Base-by-base conservation (phyloP, 441 rosid species). In the Pelargonium citronellum region DNA sequence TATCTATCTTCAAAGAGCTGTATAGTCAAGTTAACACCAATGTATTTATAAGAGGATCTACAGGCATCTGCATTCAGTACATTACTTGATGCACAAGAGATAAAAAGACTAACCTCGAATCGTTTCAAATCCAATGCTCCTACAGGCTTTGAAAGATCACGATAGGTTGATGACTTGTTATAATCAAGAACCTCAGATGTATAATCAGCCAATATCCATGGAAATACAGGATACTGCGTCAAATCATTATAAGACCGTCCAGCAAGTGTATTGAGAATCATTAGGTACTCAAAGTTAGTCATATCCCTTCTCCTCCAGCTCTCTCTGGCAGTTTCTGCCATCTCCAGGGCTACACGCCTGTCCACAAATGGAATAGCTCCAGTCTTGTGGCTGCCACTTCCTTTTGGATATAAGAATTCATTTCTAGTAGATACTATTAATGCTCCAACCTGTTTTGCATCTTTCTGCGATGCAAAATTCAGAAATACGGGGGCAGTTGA, bases 161-260 rank as follows among this genome's bases (percentile, higher is more conserved):
- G 87, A 77, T 89, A 95, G 75, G 98, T 89, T 69, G 94, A 85
- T 58, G 98, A 89, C 89, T 88, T 95, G 82, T 89, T 89, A 83
- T 92, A 92, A 84, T 95, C 99, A 78, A 92, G 96, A 79, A 79
- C 75, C 77, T 92, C 96, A 0, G 99, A 95, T 13, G 94, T 86
- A 81, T 92, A 88, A 83, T 95, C 98, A 77, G 97, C 97, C 82
- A 95, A 76, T 76, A 92, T 85, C 98, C 99, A 95, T 64, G 99
- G 99, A 78, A 91, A 95, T 75, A 95, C 89, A 67, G 98, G 99
- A 86, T 95, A 95, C 74, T 95, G 99, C 5, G 95, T 95, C 78
- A 95, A 83, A 84, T 95, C 99, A 81, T 92, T 92, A 80, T 91
- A 95, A 55, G 99, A 90, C 85, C 99, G 85, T 81, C 99, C 99